These are phyloP conservation scores for Cokeromyces recurvatus DNA, from an alignment of 371 early-diverging fungal genomes.

Conservation along the genomic window DNA sequence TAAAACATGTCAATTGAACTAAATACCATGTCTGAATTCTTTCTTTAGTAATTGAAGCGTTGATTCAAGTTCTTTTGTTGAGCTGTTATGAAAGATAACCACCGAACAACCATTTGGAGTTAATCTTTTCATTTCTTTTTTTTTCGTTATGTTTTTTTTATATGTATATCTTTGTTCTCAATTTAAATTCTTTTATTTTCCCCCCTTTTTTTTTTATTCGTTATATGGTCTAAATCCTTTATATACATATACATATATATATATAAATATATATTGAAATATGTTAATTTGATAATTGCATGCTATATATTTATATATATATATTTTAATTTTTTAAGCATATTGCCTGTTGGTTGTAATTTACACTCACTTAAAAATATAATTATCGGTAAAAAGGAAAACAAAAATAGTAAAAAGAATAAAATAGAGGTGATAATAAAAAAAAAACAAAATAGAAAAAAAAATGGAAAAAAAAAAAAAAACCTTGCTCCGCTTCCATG, in stretches of 20 bases:
- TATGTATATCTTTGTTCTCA: no score
- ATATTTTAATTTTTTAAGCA: no score
- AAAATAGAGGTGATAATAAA: not conserved
- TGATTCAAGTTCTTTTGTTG: no score
- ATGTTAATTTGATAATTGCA: no score
- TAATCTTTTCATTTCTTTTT: slow-evolving; percentile 10
- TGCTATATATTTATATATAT: no score
- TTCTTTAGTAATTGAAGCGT: not conserved
- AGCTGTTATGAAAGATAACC: slow-evolving; percentile 17
- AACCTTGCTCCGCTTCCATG: not conserved
- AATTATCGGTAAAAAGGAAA: not conserved
- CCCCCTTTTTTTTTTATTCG: no score
- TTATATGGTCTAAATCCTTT: no score
- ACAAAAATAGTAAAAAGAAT: not conserved
- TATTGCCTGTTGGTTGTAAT: not conserved
- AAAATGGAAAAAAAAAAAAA: not conserved
- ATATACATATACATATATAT: no score
- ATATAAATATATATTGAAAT: no score
- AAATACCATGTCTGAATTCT: not conserved
- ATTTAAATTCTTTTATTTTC: not conserved
- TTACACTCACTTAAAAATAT: not conserved
- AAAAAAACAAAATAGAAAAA: not conserved
- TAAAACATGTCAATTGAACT: not conserved
- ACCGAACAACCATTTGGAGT: slow-evolving; percentile 17
- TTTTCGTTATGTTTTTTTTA: not conserved